Conservation (phyloP, 2,329 filamentous ascomycete species). For the Pyrenochaeta sp. region DNA sequence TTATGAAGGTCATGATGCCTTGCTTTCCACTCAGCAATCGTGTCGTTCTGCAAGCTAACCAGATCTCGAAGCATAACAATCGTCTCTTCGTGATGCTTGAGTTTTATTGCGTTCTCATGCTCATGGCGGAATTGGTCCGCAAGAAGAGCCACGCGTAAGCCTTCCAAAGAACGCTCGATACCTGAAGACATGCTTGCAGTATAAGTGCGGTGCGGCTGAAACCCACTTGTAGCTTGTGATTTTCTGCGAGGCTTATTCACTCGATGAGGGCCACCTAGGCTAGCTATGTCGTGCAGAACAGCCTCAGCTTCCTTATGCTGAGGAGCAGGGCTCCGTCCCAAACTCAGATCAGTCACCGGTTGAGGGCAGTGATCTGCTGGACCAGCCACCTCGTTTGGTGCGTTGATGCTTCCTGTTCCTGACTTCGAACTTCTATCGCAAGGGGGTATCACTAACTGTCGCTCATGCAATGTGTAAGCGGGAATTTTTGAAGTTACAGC, state of each 20-base stretch:
- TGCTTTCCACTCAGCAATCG: conserved; percentile 18
- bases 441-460: neutral
- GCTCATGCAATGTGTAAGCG: neutral
- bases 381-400: neutral
- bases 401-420: neutral
- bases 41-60: conserved; percentile 11
- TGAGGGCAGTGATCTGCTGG: neutral
- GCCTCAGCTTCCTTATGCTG: neutral
- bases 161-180: conserved; percentile 17
- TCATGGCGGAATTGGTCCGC: conserved; percentile 18
- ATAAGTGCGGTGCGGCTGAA: neutral
- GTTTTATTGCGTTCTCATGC: conserved; percentile 9
- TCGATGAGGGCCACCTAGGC: conserved; percentile 1
- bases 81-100: conserved; percentile 15
- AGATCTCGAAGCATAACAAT: conserved; percentile 13
- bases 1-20: conserved; percentile 8
- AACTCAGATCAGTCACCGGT: neutral
- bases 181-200: neutral
- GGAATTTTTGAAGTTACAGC: neutral
- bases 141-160: conserved; percentile 13
- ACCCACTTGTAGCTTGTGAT: neutral
- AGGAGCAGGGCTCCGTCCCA: neutral
- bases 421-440: neutral
- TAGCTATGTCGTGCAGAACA: neutral
- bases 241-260: conserved; percentile 21